These are phyloP conservation scores for Mycena sanguinolenta DNA, from an alignment of 768 basidiomycete genomes.

Conservation along the genomic window DNA sequence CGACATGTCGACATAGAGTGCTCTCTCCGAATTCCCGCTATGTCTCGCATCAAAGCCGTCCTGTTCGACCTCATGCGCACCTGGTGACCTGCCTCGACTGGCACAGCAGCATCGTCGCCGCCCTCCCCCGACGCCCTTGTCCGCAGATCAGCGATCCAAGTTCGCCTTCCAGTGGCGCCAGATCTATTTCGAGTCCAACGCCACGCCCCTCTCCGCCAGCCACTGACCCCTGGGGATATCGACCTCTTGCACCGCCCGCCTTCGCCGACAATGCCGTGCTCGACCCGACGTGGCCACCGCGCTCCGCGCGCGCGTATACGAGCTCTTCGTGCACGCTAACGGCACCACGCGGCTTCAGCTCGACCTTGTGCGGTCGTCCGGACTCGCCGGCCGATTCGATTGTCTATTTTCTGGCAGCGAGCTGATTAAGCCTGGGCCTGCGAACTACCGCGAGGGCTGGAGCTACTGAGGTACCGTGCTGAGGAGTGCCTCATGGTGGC, in stretches of 20 bases:
- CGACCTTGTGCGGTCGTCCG: constrained; percentile 19
- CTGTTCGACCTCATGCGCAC: constrained; percentile 29
- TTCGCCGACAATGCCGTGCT: neutral
- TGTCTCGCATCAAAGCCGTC: constrained; percentile 14
- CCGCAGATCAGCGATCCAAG: neutral
- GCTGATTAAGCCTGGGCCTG: constrained; percentile 18
- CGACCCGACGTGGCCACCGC: constrained; percentile 13
- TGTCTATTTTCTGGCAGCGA: constrained; percentile 26
- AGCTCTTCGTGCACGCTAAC: constrained; percentile 28
- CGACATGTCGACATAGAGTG: no score
- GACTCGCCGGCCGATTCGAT: constrained; percentile 23
- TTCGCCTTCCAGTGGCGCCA: constrained; percentile 30
- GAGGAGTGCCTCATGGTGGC: constrained; percentile 25
- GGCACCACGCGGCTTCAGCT: constrained; percentile 31
- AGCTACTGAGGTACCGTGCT: constrained; percentile 4
- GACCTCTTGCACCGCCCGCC: constrained; percentile 12
- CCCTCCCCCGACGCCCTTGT: constrained; percentile 4
- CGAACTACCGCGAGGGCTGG: constrained; percentile 14
- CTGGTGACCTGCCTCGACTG: constrained; percentile 27
- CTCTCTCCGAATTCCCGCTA: no score
- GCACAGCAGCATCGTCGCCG: constrained; percentile 21
- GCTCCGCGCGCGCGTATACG: constrained; percentile 17
- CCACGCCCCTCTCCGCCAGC: neutral
- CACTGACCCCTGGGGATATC: constrained; percentile 22
- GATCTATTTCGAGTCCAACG: constrained; percentile 23